Conservation (phyloP, 805 yeast genomes). For the Cephaloascus albidus region DNA sequence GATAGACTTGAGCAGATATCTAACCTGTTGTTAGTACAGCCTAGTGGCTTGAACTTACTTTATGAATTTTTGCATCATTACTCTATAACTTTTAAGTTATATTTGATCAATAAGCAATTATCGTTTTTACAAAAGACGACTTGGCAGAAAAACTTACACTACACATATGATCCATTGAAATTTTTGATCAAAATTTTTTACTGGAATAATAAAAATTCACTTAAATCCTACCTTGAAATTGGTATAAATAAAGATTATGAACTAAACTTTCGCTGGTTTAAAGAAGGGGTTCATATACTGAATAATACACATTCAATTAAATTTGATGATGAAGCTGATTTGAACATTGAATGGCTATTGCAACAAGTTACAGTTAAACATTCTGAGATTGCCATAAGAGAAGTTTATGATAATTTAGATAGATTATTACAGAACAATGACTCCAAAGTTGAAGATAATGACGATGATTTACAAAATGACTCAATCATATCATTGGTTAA, state of each 20-base stretch:
- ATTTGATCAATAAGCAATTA: slow-evolving; percentile 50
- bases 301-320: slow-evolving; percentile 15
- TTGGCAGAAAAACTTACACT: slow-evolving; percentile 56
- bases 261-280: slow-evolving; percentile 53
- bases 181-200: slow-evolving; percentile 49
- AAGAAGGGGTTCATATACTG: slow-evolving; percentile 36
- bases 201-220: slow-evolving; percentile 48
- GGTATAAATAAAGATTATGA: slow-evolving; percentile 42
- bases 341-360: slow-evolving; percentile 24
- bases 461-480: not conserved
- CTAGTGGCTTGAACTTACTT: slow-evolving; percentile 38
- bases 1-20: slow-evolving; percentile 43
- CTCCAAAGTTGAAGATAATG: not conserved
- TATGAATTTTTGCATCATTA: slow-evolving; percentile 49
- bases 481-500: not conserved
- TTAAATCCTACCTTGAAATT: slow-evolving; percentile 49
- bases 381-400: slow-evolving; percentile 19
- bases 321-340: slow-evolving; percentile 13
- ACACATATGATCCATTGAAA: slow-evolving; percentile 44
- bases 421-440: not conserved
- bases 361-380: slow-evolving; percentile 30
- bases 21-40: slow-evolving; percentile 38
- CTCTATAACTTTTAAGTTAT: slow-evolving; percentile 55
- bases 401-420: slow-evolving; percentile 10
- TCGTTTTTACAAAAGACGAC: slow-evolving; percentile 29